Conservation (phyloP, 805 yeast species). For the Monosporozyma unispora region DNA sequence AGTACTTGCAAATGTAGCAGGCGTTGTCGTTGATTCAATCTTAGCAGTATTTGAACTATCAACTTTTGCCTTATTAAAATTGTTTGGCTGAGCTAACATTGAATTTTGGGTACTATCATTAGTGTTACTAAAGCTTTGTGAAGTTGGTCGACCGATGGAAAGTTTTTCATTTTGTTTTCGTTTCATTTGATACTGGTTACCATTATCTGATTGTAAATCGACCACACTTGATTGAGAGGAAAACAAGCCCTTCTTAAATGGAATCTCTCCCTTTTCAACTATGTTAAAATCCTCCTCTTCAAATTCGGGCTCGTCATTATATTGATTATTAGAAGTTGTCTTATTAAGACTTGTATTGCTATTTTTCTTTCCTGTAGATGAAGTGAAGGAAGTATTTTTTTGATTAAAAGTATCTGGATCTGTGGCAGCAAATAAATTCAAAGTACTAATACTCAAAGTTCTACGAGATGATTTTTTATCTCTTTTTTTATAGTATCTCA, state of each 20-base stretch:
- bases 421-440: conserved; percentile 15
- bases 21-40: background rate
- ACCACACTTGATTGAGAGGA: background rate
- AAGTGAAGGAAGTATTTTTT: background rate
- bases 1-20: background rate
- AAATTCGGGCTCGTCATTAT: background rate
- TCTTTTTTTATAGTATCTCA: background rate
- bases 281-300: background rate
- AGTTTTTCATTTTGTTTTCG: background rate
- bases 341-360: background rate
- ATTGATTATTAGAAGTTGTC: background rate
- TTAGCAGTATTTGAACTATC: background rate
- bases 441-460: conserved; percentile 14
- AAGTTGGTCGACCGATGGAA: background rate
- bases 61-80: background rate
- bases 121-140: background rate
- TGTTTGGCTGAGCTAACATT: background rate
- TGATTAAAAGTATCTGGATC: background rate
- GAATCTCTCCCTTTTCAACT: background rate
- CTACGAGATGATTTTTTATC: conserved; percentile 9
- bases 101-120: background rate
- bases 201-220: background rate
- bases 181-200: background rate
- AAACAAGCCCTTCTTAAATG: background rate
- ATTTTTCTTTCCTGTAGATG: background rate